Base-by-base conservation (phyloP, 2,329 filamentous ascomycete genomes). In the Alternaria solani region DNA sequence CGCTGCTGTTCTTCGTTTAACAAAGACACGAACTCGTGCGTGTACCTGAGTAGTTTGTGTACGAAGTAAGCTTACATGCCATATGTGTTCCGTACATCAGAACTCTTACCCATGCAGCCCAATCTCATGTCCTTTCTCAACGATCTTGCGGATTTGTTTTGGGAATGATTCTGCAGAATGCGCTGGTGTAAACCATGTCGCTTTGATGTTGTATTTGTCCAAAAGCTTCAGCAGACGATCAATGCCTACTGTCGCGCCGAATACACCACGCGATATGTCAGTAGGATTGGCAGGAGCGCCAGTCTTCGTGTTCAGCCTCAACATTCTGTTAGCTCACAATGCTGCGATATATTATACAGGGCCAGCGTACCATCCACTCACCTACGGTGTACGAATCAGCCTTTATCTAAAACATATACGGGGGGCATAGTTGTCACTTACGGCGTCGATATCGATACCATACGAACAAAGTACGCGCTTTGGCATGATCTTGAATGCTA, bases 111-210 rank as follows among this genome's bases (percentile, higher is more conserved):
- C 38, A 39, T 82, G 75, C 16, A 81, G 67, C 3, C 76, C 79
- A 9, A 82, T 75, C 54, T 81, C 80, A 57, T 82, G 80, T 1
- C 80, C 80, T 5, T 71, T 72, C 56, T 81, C 79, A 6, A 78
- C 65, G 34, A 82, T 75, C 70, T 80, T 81, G 32, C 78, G 81
- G 53, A 84, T 75, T 68, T 82, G 82, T 25, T 78, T 75, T 0
- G 82, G 85, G 68, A 86, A 82, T 0, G 79, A 81, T 55, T 84
- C 82, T 6, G 85, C 67, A 2, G 81, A 72, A 62, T 82, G 80
- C 3, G 74, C 79, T 12, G 80, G 80, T 57, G 75, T 66, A 66
- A 81, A 81, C 75, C 78, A 81, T 2, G 78, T 81, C 8, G 78
- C 66, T 57, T 77, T 78, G 67, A 82, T 82, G 48, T 75, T 66